These are phyloP conservation scores for Adansonia madagascariensis DNA, from an alignment of 441 rosid species.

Conservation along the genomic window DNA sequence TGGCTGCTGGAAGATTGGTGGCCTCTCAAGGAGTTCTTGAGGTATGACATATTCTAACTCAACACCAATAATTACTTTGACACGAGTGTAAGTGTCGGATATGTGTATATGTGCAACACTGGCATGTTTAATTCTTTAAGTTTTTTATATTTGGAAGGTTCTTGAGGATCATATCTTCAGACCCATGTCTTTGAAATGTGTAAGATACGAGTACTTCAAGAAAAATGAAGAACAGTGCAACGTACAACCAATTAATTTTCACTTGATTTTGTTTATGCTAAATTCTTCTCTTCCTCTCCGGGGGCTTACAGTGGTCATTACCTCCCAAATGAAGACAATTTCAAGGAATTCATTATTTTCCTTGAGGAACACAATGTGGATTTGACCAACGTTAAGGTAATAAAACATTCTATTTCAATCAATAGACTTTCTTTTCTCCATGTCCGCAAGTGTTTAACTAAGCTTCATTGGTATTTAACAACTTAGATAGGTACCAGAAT, in stretches of 20 bases:
- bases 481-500: background rate
- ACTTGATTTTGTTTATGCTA: background rate
- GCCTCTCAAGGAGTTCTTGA: conserved; percentile 69
- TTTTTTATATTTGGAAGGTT: too few species aligned
- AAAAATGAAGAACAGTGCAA: too few species aligned
- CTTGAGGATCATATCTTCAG: too few species aligned
- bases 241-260: background rate
- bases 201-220: too few species aligned
- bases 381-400: conserved; percentile 64
- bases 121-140: too few species aligned
- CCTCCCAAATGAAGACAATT: conserved; percentile 71
- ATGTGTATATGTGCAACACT: too few species aligned
- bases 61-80: background rate
- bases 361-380: conserved; percentile 62
- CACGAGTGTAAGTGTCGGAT: too few species aligned
- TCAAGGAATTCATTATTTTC: conserved; percentile 58
- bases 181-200: too few species aligned
- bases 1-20: conserved; percentile 81
- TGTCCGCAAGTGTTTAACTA: background rate
- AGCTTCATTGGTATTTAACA: background rate
- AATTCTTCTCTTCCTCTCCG: conserved; percentile 20
- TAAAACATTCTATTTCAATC: background rate
- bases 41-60: conserved; percentile 35
- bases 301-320: conserved; percentile 85
- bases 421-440: background rate